A percentile compares a stretch with the other conserved stretches of the same genome.
Evolutionary conservation across 2,329 filamentous ascomycete genomes (phyloP).

Genomic region (Capronia epimyces): DNA sequence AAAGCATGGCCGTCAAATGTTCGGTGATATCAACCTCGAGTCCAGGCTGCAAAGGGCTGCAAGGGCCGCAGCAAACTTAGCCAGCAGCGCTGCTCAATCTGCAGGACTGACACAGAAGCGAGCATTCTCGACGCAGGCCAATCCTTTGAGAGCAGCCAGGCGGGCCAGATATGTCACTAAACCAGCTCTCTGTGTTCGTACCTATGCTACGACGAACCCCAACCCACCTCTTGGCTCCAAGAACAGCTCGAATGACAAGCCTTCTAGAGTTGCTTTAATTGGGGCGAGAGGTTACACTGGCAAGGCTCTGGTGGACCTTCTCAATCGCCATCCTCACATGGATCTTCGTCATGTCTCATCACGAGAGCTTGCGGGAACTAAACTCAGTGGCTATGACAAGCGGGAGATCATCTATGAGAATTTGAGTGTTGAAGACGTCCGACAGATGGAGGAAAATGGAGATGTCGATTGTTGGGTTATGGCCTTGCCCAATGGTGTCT

Average conservation of each 20-base stretch:
- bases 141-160: constrained; percentile 34
- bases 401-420: constrained; percentile 89
- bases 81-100: constrained; percentile 42
- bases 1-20: constrained; percentile 75
- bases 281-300: constrained; percentile 92
- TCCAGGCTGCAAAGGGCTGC: constrained; percentile 75
- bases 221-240: constrained; percentile 86
- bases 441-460: constrained; percentile 73
- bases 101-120: constrained; percentile 52
- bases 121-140: constrained; percentile 58
- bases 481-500: constrained; percentile 92
- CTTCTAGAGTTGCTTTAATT: constrained; percentile 77
- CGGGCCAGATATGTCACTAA: constrained; percentile 23
- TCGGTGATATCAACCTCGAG: constrained; percentile 83
- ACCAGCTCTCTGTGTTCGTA: constrained; percentile 35
- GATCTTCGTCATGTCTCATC: constrained; percentile 89
- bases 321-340: constrained; percentile 84
- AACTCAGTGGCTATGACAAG: constrained; percentile 85
- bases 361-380: constrained; percentile 80
- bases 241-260: constrained; percentile 74
- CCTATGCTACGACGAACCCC: constrained; percentile 61
- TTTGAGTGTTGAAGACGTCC: constrained; percentile 77
- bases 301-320: constrained; percentile 77
- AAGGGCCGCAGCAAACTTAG: constrained; percentile 57
- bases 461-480: constrained; percentile 96